Evolutionary conservation across 768 basidiomycete genomes (phyloP).

Genomic region (Psilocybe sp.): DNA sequence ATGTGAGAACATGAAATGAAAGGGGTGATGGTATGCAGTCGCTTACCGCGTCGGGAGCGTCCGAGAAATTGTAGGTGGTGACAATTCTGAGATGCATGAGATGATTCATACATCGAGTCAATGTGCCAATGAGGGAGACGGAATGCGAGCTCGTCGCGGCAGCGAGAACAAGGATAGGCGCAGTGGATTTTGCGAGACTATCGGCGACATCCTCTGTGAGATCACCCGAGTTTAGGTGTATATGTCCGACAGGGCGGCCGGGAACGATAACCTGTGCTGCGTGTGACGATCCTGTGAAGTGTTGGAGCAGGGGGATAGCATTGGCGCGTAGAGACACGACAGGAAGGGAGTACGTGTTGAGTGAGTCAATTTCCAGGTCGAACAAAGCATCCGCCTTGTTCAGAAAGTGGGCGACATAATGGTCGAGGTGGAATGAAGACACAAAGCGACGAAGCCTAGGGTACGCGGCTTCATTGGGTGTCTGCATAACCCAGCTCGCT

Average conservation of each 20-base stretch:
- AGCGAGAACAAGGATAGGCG: constrained; percentile 52
- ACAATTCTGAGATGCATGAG: constrained; percentile 68
- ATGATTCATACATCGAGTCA: constrained; percentile 55
- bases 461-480: constrained; percentile 28
- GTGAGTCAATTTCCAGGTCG: constrained; percentile 55
- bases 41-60: constrained; percentile 52
- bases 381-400: constrained; percentile 48
- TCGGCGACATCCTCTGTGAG: constrained; percentile 55
- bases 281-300: constrained; percentile 60
- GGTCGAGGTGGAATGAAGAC: constrained; percentile 61
- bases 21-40: constrained; percentile 9
- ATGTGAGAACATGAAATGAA: constrained; percentile 17
- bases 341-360: constrained; percentile 22
- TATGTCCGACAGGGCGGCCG: constrained; percentile 60
- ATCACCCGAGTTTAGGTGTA: constrained; percentile 62
- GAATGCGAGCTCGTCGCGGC: constrained; percentile 59
- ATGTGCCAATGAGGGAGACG: constrained; percentile 51
- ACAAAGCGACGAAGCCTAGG: constrained; percentile 53
- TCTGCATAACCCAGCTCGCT: constrained; percentile 53
- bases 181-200: constrained; percentile 46
- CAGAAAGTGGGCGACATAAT: constrained; percentile 58
- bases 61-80: constrained; percentile 49
- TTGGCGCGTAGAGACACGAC: constrained; percentile 34
- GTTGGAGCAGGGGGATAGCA: constrained; percentile 42
- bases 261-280: constrained; percentile 57